These are phyloP conservation scores for Peronosclerospora sorghi DNA, from an alignment of 352 stramenopile species.

Conservation along the genomic window DNA sequence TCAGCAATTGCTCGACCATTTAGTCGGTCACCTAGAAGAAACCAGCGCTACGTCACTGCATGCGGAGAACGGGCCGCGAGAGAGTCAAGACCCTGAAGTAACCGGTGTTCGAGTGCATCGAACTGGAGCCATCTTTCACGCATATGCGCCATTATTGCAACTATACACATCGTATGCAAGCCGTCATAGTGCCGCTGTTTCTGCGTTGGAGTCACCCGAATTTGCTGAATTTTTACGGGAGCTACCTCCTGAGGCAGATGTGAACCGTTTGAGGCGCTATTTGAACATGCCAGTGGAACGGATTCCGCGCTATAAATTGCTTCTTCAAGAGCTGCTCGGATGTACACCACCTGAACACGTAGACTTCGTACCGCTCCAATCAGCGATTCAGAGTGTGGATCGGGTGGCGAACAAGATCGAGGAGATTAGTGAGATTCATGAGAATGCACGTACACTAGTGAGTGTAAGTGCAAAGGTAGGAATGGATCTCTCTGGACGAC, in stretches of 20 bases:
- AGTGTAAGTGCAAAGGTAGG: constrained; percentile 53
- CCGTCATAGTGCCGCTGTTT: constrained; percentile 56
- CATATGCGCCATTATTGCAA: constrained; percentile 76
- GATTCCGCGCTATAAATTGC: constrained; percentile 78
- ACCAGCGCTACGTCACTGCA: constrained; percentile 19
- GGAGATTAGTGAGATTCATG: constrained; percentile 63
- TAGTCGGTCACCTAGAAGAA: constrained; percentile 68
- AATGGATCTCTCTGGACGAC: constrained; percentile 45
- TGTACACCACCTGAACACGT: constrained; percentile 59
- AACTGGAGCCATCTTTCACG: constrained; percentile 73
- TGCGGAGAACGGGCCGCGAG: constrained; percentile 1
- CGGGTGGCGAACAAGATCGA: constrained; percentile 67
- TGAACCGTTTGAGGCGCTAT: constrained; percentile 54
- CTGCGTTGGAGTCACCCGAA: constrained; percentile 60
- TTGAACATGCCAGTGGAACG: constrained; percentile 84
- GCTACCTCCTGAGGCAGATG: constrained; percentile 48
- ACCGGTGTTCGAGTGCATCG: constrained; percentile 19
- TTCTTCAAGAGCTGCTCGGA: constrained; percentile 65
- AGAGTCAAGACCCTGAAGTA: constrained; percentile 4
- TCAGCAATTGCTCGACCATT: constrained; percentile 78
- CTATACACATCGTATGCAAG: constrained; percentile 81
- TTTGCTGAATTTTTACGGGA: constrained; percentile 66
- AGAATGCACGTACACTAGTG: constrained; percentile 55
- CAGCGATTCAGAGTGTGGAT: constrained; percentile 65
- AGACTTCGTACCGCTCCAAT: constrained; percentile 57